Evolutionary conservation across 2,329 filamentous ascomycete genomes (phyloP).

Genomic region (Aspergillus pseudoglaucus): DNA sequence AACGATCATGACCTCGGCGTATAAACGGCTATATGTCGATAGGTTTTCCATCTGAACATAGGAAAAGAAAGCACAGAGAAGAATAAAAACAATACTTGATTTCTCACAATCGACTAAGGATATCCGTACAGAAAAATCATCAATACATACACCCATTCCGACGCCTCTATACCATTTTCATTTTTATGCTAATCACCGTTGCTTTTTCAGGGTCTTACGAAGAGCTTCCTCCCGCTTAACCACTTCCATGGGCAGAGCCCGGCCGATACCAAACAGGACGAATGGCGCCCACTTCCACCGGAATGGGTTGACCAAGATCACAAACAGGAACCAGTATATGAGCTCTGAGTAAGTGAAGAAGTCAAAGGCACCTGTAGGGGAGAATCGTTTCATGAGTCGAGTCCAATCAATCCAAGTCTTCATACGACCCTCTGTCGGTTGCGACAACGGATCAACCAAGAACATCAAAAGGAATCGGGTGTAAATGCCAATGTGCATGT

Average conservation of each 20-base stretch:
- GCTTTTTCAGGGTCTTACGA: conserved; percentile 20
- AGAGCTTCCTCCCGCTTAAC: conserved; percentile 57
- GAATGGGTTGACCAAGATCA: conserved; percentile 73
- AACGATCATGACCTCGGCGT: too few relatives aligned
- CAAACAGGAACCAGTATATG: conserved; percentile 79
- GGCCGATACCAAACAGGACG: conserved; percentile 70
- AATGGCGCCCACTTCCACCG: conserved; percentile 86
- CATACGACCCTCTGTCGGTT: conserved; percentile 69
- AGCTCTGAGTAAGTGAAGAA: conserved; percentile 86
- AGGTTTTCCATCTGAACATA: too few relatives aligned
- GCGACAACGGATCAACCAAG: conserved; percentile 67
- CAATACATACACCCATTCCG: too few relatives aligned
- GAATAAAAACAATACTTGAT: too few relatives aligned
- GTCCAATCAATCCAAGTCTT: conserved; percentile 83
- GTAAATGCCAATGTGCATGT: conserved; percentile 87
- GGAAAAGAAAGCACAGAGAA: neutral
- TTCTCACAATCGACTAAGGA: too few relatives aligned
- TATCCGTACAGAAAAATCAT: too few relatives aligned
- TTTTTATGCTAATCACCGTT: conserved; percentile 10
- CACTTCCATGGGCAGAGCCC: conserved; percentile 58
- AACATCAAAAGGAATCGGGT: conserved; percentile 83
- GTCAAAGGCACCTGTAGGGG: conserved; percentile 72
- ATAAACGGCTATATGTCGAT: too few relatives aligned
- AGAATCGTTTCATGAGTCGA: conserved; percentile 58
- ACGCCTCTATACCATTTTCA: too few relatives aligned